Evolutionary conservation across 2,329 filamentous ascomycete genomes (phyloP).

Genomic region (Fusarium neocosmosporiellum): DNA sequence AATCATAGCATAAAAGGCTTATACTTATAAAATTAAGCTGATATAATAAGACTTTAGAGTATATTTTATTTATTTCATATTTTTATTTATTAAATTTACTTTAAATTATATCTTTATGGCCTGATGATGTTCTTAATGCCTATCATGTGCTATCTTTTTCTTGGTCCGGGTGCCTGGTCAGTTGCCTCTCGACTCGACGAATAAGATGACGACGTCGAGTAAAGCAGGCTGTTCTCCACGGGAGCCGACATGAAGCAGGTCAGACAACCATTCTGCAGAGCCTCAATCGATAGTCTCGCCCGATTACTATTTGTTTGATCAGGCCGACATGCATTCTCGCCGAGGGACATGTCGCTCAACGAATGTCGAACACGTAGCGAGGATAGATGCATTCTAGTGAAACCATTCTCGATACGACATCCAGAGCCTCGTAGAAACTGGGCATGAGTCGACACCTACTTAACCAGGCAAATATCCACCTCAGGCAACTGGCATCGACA

Average conservation of each 20-base stretch:
- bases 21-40: background rate
- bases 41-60: background rate
- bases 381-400: background rate
- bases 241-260: background rate
- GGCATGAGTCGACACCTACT: background rate
- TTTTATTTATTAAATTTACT: background rate
- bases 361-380: background rate
- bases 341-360: background rate
- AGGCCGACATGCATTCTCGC: background rate
- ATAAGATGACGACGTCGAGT: background rate
- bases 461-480: background rate
- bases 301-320: background rate
- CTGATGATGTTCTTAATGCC: background rate
- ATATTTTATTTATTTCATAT: background rate
- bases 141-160: rapidly evolving
- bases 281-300: background rate
- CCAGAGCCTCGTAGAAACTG: background rate
- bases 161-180: too few species aligned
- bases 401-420: background rate
- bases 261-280: background rate
- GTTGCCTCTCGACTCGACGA: background rate
- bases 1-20: background rate
- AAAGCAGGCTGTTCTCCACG: background rate
- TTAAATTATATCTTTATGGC: background rate
- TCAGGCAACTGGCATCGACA: background rate